Evolutionary conservation across 345 rosid genomes (phyloP).

Genomic region (Erysimum cheiranthoides): DNA sequence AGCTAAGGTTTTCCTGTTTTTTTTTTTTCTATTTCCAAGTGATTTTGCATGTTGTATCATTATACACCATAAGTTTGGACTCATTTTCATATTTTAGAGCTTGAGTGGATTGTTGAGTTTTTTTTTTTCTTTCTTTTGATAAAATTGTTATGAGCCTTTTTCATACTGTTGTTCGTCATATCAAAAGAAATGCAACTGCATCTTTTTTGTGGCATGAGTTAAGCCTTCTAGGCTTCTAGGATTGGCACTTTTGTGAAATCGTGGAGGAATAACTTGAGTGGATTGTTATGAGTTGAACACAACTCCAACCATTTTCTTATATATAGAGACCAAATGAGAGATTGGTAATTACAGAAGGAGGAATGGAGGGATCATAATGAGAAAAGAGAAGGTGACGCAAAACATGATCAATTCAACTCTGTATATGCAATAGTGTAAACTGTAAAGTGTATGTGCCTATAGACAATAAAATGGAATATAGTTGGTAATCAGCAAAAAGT

Average conservation of each 20-base stretch:
- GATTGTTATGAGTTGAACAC: neutral
- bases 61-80: conserved; percentile 22
- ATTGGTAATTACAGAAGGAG: neutral
- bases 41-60: conserved; percentile 33
- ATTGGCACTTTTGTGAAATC: neutral
- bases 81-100: neutral
- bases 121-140: too few relatives aligned
- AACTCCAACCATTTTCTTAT: neutral
- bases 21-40: neutral
- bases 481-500: neutral
- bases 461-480: conserved; percentile 9
- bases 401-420: neutral
- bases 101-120: conserved; percentile 25
- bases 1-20: neutral
- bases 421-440: neutral
- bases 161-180: neutral
- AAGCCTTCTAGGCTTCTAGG: neutral
- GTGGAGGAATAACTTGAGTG: neutral
- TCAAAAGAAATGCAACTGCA: neutral
- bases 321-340: neutral
- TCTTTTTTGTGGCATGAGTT: neutral
- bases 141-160: too few relatives aligned
- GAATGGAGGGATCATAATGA: too few relatives aligned
- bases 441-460: neutral
- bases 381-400: conserved; percentile 16